A percentile compares a stretch with the other conserved stretches of the same genome.
Conservation (phyloP, 2,329 filamentous ascomycete genomes). For the Verticillium dahliae region DNA sequence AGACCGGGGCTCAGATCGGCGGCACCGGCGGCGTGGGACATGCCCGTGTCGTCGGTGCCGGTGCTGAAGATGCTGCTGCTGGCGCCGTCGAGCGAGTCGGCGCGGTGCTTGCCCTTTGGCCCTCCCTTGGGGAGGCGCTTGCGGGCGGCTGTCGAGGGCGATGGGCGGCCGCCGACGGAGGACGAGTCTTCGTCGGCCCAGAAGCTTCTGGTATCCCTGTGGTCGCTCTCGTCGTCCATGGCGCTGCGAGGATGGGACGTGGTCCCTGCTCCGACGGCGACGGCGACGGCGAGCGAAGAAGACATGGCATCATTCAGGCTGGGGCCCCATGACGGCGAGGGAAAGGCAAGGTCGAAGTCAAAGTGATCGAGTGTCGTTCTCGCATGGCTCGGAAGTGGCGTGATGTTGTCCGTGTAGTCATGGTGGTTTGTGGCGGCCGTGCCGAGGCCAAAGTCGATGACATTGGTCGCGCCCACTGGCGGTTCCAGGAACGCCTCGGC, state of each 20-base stretch:
- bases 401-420: neutral
- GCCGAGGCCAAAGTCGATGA: neutral
- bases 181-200: conserved; percentile 4
- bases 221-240: conserved; percentile 8
- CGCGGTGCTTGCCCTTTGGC: conserved; percentile 7
- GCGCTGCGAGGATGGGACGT: neutral
- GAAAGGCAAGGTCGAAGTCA: conserved; percentile 6
- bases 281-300: neutral
- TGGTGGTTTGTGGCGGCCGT: neutral
- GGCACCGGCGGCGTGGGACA: too few relatives aligned
- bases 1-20: neutral
- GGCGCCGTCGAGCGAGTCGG: conserved; percentile 1
- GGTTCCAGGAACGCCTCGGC: neutral
- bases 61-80: neutral
- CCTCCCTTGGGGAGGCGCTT: neutral
- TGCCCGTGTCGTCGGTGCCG: neutral
- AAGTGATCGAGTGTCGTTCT: neutral
- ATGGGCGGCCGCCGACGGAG: neutral
- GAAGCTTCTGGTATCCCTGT: neutral
- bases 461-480: neutral
- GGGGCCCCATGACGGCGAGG: conserved; percentile 8
- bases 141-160: neutral
- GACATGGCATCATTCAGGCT: conserved; percentile 6
- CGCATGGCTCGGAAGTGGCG: neutral
- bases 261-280: neutral